These are phyloP conservation scores for Taphrina wiesneri DNA, from an alignment of 1,139 yeast species.

Conservation along the genomic window DNA sequence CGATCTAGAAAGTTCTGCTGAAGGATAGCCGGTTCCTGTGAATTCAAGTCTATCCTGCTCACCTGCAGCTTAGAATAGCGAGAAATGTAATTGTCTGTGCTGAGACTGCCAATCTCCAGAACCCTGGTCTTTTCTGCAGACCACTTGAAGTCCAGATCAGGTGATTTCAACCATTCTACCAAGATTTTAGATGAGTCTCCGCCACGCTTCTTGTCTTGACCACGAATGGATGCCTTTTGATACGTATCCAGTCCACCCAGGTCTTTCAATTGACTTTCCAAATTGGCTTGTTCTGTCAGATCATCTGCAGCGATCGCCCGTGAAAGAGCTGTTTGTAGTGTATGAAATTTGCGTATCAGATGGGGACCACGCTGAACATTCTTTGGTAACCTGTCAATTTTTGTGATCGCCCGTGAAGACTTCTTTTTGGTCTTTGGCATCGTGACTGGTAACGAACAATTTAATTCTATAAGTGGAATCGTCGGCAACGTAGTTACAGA, in stretches of 20 bases:
- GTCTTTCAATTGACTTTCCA: slow-evolving; percentile 59
- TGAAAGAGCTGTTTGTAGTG: slow-evolving; percentile 44
- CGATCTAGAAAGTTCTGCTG: slow-evolving; percentile 84
- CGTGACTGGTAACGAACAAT: neutral
- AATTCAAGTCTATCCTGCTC: slow-evolving; percentile 69
- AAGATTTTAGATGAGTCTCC: slow-evolving; percentile 84
- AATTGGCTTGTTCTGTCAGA: slow-evolving; percentile 50
- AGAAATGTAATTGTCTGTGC: slow-evolving; percentile 33
- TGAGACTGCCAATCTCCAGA: slow-evolving; percentile 35
- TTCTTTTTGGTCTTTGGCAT: slow-evolving; percentile 25
- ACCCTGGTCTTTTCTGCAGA: slow-evolving; percentile 9
- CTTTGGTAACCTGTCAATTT: neutral
- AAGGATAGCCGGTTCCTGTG: slow-evolving; percentile 68
- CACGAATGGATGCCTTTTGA: slow-evolving; percentile 80
- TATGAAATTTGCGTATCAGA: slow-evolving; percentile 47
- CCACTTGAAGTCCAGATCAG: slow-evolving; percentile 2
- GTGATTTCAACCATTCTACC: slow-evolving; percentile 60
- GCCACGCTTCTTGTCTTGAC: slow-evolving; percentile 75
- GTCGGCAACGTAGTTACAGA: too few relatives aligned
- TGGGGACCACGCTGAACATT: slow-evolving; percentile 7
- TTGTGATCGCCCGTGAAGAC: neutral
- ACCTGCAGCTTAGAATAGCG: slow-evolving; percentile 2
- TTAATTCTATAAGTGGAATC: neutral
- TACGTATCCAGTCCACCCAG: slow-evolving; percentile 66
- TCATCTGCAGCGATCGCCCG: slow-evolving; percentile 5